These are phyloP conservation scores for Adansonia gregorii DNA, from an alignment of 441 rosid species.

Conservation along the genomic window DNA sequence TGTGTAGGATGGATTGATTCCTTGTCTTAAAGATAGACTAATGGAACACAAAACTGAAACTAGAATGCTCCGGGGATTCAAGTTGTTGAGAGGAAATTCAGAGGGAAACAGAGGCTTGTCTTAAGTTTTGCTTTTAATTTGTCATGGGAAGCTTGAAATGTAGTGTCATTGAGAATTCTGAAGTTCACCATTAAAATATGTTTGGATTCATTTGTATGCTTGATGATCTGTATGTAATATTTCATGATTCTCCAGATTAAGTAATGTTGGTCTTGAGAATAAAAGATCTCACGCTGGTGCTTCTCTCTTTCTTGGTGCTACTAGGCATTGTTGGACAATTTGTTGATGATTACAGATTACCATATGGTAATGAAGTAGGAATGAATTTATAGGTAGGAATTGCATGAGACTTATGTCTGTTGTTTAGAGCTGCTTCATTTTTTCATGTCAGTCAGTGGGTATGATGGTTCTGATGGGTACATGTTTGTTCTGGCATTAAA, in stretches of 20 bases:
- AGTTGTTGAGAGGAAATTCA: not conserved
- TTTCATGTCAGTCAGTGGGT: not conserved
- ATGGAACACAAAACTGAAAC: conserved; percentile 15
- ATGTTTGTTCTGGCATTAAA: not conserved
- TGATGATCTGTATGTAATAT: not conserved
- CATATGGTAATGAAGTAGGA: not conserved
- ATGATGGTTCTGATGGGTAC: not conserved
- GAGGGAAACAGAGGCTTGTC: not conserved
- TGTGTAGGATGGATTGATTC: not conserved
- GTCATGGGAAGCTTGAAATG: not conserved
- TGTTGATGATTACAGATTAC: not conserved
- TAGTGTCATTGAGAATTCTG: not conserved
- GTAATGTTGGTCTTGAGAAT: not conserved
- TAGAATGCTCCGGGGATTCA: not conserved
- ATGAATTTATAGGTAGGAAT: not conserved
- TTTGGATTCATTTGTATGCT: not conserved
- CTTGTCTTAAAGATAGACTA: not conserved
- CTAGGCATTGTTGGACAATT: not conserved
- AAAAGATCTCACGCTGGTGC: not conserved
- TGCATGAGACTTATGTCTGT: not conserved
- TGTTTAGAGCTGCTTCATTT: not conserved
- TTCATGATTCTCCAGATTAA: not conserved
- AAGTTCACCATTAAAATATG: not conserved
- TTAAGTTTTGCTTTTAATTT: not conserved
- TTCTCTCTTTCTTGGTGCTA: not conserved